These are phyloP conservation scores for Pyrrhoderma noxium DNA, from an alignment of 1,284 basidiomycete species.

Conservation along the genomic window DNA sequence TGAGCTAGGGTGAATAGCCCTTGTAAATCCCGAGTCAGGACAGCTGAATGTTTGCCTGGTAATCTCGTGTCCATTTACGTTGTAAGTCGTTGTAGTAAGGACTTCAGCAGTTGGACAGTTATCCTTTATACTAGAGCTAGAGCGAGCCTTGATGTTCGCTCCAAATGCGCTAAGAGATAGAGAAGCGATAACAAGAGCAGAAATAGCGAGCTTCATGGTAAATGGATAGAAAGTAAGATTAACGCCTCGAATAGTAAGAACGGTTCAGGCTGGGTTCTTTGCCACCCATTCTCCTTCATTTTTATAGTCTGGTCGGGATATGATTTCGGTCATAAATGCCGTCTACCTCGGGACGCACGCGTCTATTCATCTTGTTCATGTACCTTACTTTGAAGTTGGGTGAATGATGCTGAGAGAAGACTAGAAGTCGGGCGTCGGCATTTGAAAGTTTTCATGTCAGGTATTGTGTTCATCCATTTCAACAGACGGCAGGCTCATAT, in stretches of 20 bases:
- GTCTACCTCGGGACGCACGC: conserved; percentile 1
- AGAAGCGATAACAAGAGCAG: conserved; percentile 9
- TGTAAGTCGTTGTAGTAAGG: conserved; percentile 6
- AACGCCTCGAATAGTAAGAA: neutral
- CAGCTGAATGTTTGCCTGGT: conserved; percentile 11
- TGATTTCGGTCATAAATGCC: neutral
- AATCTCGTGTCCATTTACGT: conserved; percentile 8
- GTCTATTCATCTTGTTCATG: neutral
- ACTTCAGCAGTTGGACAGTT: conserved; percentile 16
- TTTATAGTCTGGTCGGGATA: neutral
- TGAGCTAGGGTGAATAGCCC: neutral
- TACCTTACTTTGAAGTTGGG: conserved; percentile 4
- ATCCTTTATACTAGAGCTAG: conserved; percentile 9
- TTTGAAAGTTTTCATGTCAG: no score
- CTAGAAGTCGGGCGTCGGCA: neutral
- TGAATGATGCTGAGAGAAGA: conserved; percentile 4
- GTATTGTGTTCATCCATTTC: no score
- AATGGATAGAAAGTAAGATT: neutral
- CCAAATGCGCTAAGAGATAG: conserved; percentile 12
- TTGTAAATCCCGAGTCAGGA: conserved; percentile 8
- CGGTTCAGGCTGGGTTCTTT: neutral
- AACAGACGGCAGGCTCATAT: neutral
- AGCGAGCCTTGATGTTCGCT: conserved; percentile 11
- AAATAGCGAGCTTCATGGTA: conserved; percentile 12
- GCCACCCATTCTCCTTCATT: neutral